Base-by-base conservation (phyloP, 352 stramenopile genomes). In the Phytophthora chlamydospora region DNA sequence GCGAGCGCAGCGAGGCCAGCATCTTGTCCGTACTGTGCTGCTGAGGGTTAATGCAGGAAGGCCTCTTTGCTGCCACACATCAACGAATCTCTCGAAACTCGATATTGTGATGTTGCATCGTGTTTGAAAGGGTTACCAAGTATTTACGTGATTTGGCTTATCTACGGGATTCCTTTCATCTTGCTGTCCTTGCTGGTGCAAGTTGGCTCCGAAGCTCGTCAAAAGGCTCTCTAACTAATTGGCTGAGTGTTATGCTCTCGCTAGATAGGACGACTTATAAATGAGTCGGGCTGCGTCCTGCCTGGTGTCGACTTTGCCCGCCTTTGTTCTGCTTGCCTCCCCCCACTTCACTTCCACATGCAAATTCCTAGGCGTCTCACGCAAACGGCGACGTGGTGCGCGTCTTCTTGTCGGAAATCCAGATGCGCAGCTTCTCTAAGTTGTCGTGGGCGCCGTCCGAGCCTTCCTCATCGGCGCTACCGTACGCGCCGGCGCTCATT, bases 341-440 rank as follows among this genome's bases (percentile, higher is more conserved):
- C n/a, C 24, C 9, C 34, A 69, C 48, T 12, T 59, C 55, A 74
- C 49, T 29, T 29, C 2, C 46, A 71, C 61, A 71, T 70, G 43
- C 47, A 70, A 66, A 49, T 63, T 55, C 24, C 9, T 14, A 4
- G 1, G 34, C 12, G 6, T 40, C 51, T 75, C 48, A 87, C 19
- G 69, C 68, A 67, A 94, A 94, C 2, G 85, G 85, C n/a, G 81
- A 90, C 27, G 78, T 78, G 17, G 81, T 94, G 43, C 83, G 81
- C 11, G 68, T 80, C 68, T 94, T 94, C 67, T 90, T 90, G 68
- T 94, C 85, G 17, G 85, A 94, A 49, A 94, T 91, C 85, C 85
- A 94, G 50, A 94, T 94, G 47, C 85, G 85, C 31, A 94, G 70
- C 72, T 88, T 92, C 68, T 94, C 85, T 45, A 89, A 68, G 27